These are phyloP conservation scores for Salix viminalis DNA, from an alignment of 345 rosid species.

Conservation along the genomic window DNA sequence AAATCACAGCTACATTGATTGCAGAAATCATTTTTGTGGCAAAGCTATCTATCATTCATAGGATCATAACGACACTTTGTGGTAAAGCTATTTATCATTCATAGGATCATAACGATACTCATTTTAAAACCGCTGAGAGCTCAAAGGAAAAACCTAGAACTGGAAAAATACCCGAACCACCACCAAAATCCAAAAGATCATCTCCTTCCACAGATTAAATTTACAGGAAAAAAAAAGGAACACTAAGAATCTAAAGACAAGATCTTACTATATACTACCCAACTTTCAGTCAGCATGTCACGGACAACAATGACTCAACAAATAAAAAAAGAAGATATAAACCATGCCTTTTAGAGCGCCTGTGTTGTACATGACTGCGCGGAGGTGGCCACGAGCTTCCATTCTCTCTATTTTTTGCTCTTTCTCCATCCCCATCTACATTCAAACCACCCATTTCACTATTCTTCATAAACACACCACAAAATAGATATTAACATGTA, in stretches of 20 bases:
- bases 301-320: not conserved
- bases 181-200: not conserved
- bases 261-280: not conserved
- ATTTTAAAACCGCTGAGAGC: not conserved
- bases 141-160: not conserved
- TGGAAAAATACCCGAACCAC: not conserved
- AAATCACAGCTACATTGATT: not conserved
- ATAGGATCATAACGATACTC: not conserved
- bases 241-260: not conserved
- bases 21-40: not conserved
- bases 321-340: not conserved
- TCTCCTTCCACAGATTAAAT: not conserved
- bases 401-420: slow-evolving; percentile 25
- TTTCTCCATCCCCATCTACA: slow-evolving; percentile 25
- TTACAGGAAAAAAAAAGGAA: not conserved
- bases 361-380: slow-evolving; percentile 40
- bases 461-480: slow-evolving; percentile 15
- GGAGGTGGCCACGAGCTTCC: slow-evolving; percentile 29
- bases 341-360: slow-evolving; percentile 75
- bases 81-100: not conserved
- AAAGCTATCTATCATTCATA: not conserved
- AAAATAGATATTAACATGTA: not conserved
- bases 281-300: not conserved
- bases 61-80: not conserved
- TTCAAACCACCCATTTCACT: slow-evolving; percentile 40